A percentile compares a stretch with the other conserved stretches of the same genome.
Conservation (phyloP, 176 grass and related monocot genomes). For the Melocanna baccifera region DNA sequence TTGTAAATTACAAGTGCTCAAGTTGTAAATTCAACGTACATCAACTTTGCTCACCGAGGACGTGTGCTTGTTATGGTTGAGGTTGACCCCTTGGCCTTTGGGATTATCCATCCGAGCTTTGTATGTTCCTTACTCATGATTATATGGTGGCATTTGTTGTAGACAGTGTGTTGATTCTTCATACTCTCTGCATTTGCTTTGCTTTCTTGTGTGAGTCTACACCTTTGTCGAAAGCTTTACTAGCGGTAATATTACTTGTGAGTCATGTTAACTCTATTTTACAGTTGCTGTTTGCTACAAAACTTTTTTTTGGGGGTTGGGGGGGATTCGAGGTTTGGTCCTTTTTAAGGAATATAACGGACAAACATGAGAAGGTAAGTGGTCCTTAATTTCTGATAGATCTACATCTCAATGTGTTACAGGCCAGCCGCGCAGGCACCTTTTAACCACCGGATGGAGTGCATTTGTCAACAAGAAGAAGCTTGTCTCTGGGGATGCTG, state of each 20-base stretch:
- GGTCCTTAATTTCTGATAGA: slow-evolving; percentile 32
- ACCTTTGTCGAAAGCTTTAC: background rate
- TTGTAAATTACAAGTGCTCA: background rate
- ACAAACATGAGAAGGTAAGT: slow-evolving; percentile 22
- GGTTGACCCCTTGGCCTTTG: background rate
- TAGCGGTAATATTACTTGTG: background rate
- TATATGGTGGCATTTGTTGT: background rate
- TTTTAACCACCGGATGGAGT: slow-evolving; percentile 98
- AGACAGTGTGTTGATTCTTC: background rate
- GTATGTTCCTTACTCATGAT: background rate
- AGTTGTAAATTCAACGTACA: background rate
- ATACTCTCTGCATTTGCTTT: slow-evolving; percentile 14
- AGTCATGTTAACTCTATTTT: background rate
- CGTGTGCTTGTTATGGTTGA: background rate
- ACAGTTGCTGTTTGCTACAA: background rate
- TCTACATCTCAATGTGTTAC: slow-evolving; percentile 46
- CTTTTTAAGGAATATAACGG: slow-evolving; percentile 24
- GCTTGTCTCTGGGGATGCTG: slow-evolving; percentile 82
- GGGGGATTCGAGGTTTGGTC: background rate
- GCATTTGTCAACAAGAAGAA: slow-evolving; percentile 98
- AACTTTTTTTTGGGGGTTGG: background rate
- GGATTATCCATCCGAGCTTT: background rate
- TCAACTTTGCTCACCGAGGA: background rate
- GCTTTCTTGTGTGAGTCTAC: background rate
- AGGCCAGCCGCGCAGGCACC: slow-evolving; percentile 96